Evolutionary conservation across 1,139 yeast species (phyloP).

Genomic region (Candida sanyaensis): DNA sequence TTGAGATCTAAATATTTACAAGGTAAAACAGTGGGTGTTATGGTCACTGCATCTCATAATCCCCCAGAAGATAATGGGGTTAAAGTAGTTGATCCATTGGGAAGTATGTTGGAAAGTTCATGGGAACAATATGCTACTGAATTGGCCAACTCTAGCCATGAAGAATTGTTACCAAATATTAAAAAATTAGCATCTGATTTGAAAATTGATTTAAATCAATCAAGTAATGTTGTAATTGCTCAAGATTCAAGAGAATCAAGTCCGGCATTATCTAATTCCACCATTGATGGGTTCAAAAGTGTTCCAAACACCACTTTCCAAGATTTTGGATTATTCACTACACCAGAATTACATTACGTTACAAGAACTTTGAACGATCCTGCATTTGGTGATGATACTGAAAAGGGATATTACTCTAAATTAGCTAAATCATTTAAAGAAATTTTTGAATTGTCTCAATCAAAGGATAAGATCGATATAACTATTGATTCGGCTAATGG

Average conservation of each 20-base stretch:
- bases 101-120: constrained; percentile 81
- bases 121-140: constrained; percentile 88
- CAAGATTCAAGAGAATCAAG: constrained; percentile 82
- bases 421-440: constrained; percentile 45
- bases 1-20: constrained; percentile 71
- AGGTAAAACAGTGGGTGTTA: constrained; percentile 79
- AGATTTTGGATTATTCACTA: constrained; percentile 76
- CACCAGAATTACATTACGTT: constrained; percentile 93
- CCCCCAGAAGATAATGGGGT: constrained; percentile 98
- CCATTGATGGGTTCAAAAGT: constrained; percentile 66
- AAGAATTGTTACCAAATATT: constrained; percentile 28
- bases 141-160: constrained; percentile 70
- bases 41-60: constrained; percentile 97
- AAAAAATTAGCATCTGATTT: constrained; percentile 30
- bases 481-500: constrained; percentile 93
- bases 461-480: constrained; percentile 41
- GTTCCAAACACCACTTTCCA: constrained; percentile 43
- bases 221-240: constrained; percentile 55
- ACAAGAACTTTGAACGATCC: constrained; percentile 72
- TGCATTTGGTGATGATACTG: constrained; percentile 52
- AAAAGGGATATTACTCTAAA: constrained; percentile 64
- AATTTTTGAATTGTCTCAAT: constrained; percentile 24
- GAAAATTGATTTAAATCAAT: constrained; percentile 37
- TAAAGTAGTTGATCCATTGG: constrained; percentile 89
- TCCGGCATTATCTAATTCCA: constrained; percentile 58